These are phyloP conservation scores for Rubroboletus pulcherrimus DNA, from an alignment of 768 basidiomycete species.

Conservation along the genomic window DNA sequence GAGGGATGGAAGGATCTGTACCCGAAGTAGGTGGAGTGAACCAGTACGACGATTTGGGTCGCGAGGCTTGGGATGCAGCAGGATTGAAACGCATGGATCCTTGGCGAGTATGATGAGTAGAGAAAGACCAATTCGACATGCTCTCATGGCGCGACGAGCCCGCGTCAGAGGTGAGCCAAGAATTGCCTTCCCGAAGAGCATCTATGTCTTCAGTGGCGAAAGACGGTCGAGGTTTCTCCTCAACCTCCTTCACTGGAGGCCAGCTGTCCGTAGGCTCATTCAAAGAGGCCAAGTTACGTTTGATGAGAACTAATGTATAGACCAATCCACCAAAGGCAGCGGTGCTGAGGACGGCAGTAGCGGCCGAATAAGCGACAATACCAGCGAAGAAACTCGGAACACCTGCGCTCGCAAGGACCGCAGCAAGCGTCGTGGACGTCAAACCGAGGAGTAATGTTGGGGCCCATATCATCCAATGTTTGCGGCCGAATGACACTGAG, in stretches of 20 bases:
- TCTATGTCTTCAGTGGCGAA: conserved; percentile 73
- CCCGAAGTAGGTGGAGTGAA: conserved; percentile 49
- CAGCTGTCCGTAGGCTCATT: conserved; percentile 52
- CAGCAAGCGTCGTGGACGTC: conserved; percentile 57
- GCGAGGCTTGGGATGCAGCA: conserved; percentile 31
- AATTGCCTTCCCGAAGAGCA: conserved; percentile 67
- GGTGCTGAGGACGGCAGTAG: conserved; percentile 49
- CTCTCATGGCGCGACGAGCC: conserved; percentile 52
- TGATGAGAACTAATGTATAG: conserved; percentile 60
- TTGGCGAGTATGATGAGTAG: conserved; percentile 54
- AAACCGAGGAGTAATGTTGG: conserved; percentile 54
- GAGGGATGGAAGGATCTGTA: conserved; percentile 47
- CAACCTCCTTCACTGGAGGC: conserved; percentile 53
- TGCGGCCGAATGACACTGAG: conserved; percentile 64
- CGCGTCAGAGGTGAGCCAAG: conserved; percentile 75
- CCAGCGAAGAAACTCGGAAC: conserved; percentile 57
- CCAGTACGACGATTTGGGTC: conserved; percentile 59
- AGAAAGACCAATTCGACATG: conserved; percentile 69
- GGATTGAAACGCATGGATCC: conserved; percentile 8
- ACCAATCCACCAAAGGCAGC: conserved; percentile 56
- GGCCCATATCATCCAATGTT: conserved; percentile 71
- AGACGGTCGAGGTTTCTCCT: conserved; percentile 56
- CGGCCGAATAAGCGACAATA: conserved; percentile 52
- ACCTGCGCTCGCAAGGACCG: conserved; percentile 51
- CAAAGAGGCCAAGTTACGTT: conserved; percentile 56